Evolutionary conservation across 2,329 filamentous ascomycete genomes (phyloP), one percentile per base, ranked within the genome.

Genomic region (Chaetomiaceae sp.): DNA sequence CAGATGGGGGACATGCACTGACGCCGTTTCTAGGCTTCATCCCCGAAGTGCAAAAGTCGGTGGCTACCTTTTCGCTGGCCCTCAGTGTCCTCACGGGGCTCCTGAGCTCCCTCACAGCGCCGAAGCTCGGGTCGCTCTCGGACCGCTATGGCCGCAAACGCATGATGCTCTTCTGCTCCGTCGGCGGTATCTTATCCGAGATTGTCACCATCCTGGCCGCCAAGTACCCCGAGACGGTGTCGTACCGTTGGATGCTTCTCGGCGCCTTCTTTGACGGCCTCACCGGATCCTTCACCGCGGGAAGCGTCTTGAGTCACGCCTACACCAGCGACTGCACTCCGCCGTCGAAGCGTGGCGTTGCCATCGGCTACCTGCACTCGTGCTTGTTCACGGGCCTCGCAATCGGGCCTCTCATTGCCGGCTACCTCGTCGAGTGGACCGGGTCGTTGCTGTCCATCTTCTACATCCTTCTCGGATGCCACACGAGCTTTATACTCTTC

Each of bases 311-410:
- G 51, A 84, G 82, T 19, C 85, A 95, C 66, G 89, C 92, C 0
- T 99, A 97, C 67, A 85, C 87, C 12, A 85, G 89, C 35, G 93
- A 99, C 67, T 96, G 89, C 68, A 92, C 90, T 0, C 75, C 86
- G 4, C 87, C 90, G 0, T 85, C 87, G 25, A 82, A 81, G 62
- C 83, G 93, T 17, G 87, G 86, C 53, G 86, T 95, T 7, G 82
- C 84, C 4, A 93, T 97, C 66, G 91, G 89, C 6, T 92, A 91
- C 65, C 85, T 97, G 61, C 89, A 97, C 62, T 90, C 89, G 10
- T 90, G 86, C 59, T 74, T 99, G 8, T 97, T 96, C 67, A 78
- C 80, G 2, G 93, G 93, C n/a, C 81, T 97, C 40, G 92, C 93
- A 0, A 69, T 92, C 27, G 93, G 93, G 0, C 93, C 93, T 7